Base-by-base conservation (phyloP, 208 protist genomes). In the Angomonas deanei region DNA sequence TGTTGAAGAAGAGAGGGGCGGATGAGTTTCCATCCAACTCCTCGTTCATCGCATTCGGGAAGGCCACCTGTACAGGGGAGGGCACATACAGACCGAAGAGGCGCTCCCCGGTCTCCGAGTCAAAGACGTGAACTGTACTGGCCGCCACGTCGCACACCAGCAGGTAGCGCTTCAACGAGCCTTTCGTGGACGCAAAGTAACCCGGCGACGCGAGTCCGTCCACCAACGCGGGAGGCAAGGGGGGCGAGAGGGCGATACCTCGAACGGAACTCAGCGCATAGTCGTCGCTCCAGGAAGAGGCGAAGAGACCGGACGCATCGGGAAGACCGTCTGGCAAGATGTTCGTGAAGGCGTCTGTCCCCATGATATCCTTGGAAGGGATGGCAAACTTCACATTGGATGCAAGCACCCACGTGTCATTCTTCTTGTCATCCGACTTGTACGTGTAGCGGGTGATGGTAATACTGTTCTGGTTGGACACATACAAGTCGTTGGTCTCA, bases 391-490 rank as follows among this genome's bases (percentile, higher is more conserved):
- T 80, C 2, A 78, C 61, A 59, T 88, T 88, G 30, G 65, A 31
- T 3, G 70, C 57, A 6, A 77, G 82, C 55, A 70, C 66, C 82
- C 82, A 87, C 19, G 55, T 58, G 4, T 53, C 66, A n/a, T 13
- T 61, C 8, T 49, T 47, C 17, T n/a, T 53, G 5, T 31, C 66
- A 32, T 61, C 74, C 27, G 2, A 52, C 28, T 62, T 50, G 28
- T 65, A 64, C 34, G 70, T 75, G 71, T 95, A 95, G 33, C 69
- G 69, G 10, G 88, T 91, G 33, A 95, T 50, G 21, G 85, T 95
- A 52, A 83, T 77, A 23, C 80, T 84, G 72, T 95, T 95, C 61
- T 95, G 88, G 68, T 95, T 95, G 1, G 82, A 72, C 52, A 92
- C 85, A 74, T 79, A 95, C 61, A 95, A 64, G 50, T 80, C 78